Conservation (phyloP, 1,284 basidiomycete species). For the Boletellus deceptivus region DNA sequence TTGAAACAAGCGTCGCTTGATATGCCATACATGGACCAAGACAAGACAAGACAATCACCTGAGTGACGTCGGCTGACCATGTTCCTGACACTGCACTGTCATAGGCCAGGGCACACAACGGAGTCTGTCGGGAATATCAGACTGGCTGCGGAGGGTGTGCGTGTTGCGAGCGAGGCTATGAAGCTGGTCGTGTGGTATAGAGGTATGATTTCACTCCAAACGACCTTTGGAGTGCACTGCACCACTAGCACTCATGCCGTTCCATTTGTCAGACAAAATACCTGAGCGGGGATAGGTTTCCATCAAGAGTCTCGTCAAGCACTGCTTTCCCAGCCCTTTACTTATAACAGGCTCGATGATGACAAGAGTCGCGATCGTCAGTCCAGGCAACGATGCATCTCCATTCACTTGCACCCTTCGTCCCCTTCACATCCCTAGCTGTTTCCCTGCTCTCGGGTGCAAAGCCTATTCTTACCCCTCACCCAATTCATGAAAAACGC, state of each 20-base stretch:
- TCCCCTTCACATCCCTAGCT: constrained; percentile 12
- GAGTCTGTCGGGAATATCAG: constrained; percentile 22
- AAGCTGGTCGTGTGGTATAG: too few species aligned
- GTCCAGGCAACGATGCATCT: background rate
- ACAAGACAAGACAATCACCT: too few species aligned
- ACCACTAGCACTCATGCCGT: too few species aligned
- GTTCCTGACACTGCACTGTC: too few species aligned
- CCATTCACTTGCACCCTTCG: background rate
- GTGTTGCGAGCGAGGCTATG: too few species aligned
- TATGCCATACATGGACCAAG: too few species aligned
- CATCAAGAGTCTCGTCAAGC: constrained; percentile 25
- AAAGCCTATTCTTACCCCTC: constrained; percentile 3
- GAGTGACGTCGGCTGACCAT: constrained; percentile 18
- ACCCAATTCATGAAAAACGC: constrained; percentile 35
- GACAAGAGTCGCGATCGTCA: constrained; percentile 1
- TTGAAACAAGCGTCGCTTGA: too few species aligned
- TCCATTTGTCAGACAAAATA: too few species aligned
- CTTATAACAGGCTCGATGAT: background rate
- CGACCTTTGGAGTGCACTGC: too few species aligned
- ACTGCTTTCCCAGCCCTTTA: constrained; percentile 15
- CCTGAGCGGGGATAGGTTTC: too few species aligned
- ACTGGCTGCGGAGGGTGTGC: too few species aligned
- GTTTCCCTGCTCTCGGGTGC: constrained; percentile 13
- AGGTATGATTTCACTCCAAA: too few species aligned
- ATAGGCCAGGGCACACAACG: constrained; percentile 18